A percentile compares a stretch with the other conserved stretches of the same genome.
Conservation (phyloP, 2,329 filamentous ascomycete genomes). For the Clarireedia hainanense region DNA sequence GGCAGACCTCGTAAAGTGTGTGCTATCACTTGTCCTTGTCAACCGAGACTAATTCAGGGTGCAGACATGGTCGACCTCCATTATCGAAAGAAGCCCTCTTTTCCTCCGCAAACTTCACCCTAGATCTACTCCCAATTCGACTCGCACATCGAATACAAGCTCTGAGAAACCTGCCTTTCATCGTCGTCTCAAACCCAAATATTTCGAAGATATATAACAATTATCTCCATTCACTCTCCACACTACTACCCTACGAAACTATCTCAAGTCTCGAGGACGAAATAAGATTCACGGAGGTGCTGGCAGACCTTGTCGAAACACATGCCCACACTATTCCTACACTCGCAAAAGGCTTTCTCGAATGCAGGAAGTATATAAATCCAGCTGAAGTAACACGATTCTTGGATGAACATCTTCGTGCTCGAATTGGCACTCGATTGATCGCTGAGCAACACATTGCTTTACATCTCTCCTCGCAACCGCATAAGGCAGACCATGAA, state of each 20-base stretch:
- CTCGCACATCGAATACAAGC: constrained; percentile 92
- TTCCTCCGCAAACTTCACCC: constrained; percentile 89
- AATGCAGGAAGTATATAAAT: constrained; percentile 84
- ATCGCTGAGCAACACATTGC: constrained; percentile 97
- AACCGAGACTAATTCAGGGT: constrained; percentile 9
- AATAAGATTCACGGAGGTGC: constrained; percentile 81
- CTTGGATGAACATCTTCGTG: constrained; percentile 86
- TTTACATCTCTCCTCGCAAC: constrained; percentile 67
- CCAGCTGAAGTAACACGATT: constrained; percentile 80
- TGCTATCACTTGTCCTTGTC: not conserved
- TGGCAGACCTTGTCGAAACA: constrained; percentile 91
- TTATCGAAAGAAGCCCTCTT: constrained; percentile 73
- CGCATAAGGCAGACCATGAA: constrained; percentile 46
- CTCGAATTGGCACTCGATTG: constrained; percentile 85
- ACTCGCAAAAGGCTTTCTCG: constrained; percentile 84
- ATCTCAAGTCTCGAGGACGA: constrained; percentile 80
- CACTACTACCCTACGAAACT: constrained; percentile 68
- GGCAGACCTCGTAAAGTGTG: constrained; percentile 79
- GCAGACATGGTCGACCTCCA: constrained; percentile 70
- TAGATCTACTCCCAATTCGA: constrained; percentile 83
- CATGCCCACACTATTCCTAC: constrained; percentile 93
- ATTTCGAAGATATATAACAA: constrained; percentile 93
- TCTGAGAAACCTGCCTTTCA: constrained; percentile 87
- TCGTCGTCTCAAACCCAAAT: constrained; percentile 96
- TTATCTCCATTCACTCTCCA: constrained; percentile 88